A percentile compares a stretch with the other conserved stretches of the same genome.
Conservation (phyloP, 768 basidiomycete genomes). For the Tricholoma bakamatsutake region DNA sequence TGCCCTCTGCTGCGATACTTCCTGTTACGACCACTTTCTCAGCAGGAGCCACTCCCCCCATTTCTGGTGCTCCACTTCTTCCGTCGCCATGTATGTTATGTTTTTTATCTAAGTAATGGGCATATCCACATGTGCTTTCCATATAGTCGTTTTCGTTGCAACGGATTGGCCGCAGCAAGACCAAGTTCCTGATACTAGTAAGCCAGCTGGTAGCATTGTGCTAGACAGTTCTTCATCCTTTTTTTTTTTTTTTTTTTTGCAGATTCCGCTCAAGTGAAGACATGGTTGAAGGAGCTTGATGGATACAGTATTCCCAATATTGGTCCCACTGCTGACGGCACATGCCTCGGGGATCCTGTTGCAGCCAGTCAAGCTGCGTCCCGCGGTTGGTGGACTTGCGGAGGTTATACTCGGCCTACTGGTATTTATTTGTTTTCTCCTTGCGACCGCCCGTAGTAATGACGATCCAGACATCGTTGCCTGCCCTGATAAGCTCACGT, state of each 20-base stretch:
- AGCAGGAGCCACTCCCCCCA: constrained; percentile 55
- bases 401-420: constrained; percentile 53
- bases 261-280: constrained; percentile 58
- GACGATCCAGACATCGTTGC: constrained; percentile 46
- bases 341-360: constrained; percentile 54
- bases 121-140: background rate
- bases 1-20: constrained; percentile 47
- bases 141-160: constrained; percentile 20
- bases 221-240: background rate
- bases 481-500: constrained; percentile 64
- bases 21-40: constrained; percentile 47
- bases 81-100: constrained; percentile 52
- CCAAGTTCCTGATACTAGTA: constrained; percentile 52
- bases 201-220: constrained; percentile 11
- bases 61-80: constrained; percentile 59
- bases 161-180: constrained; percentile 62
- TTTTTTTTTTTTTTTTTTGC: background rate
- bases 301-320: constrained; percentile 64
- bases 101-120: background rate
- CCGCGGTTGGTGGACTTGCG: constrained; percentile 91
- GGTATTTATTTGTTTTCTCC: constrained; percentile 21
- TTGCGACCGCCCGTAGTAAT: background rate
- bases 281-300: constrained; percentile 75
- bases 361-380: constrained; percentile 50
- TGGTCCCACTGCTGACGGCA: constrained; percentile 59